Conservation (phyloP, 1,284 basidiomycete species). For the Ustilago xerochloae region DNA sequence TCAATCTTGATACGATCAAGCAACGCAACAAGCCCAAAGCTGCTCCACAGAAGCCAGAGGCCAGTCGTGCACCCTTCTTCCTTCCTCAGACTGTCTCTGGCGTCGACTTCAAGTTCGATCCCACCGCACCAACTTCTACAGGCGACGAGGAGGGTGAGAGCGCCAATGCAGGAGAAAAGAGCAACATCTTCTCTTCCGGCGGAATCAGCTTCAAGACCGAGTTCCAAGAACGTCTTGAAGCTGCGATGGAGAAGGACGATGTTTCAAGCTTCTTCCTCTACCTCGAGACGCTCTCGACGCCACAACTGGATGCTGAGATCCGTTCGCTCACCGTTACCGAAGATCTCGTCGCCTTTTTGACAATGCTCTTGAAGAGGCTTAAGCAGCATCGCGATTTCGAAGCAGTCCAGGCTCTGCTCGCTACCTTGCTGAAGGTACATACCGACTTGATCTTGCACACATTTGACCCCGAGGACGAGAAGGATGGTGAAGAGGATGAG, state of each 20-base stretch:
- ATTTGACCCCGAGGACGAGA: constrained; percentile 73
- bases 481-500: constrained; percentile 73
- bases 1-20: constrained; percentile 95
- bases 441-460: constrained; percentile 72
- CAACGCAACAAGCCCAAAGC: constrained; percentile 93
- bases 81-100: constrained; percentile 72
- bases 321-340: constrained; percentile 78
- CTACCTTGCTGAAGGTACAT: constrained; percentile 85
- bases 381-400: constrained; percentile 89
- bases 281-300: constrained; percentile 86
- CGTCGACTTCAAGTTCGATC: constrained; percentile 45
- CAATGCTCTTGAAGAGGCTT: constrained; percentile 80
- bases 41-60: constrained; percentile 90
- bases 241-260: constrained; percentile 40
- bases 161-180: constrained; percentile 5
- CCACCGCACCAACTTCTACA: constrained; percentile 8
- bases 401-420: constrained; percentile 88
- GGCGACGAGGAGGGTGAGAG: neutral
- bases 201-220: constrained; percentile 53
- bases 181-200: constrained; percentile 40
- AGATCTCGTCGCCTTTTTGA: constrained; percentile 78
- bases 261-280: constrained; percentile 78
- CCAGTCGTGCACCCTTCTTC: constrained; percentile 87
- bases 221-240: constrained; percentile 48
- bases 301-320: constrained; percentile 89